Evolutionary conservation across 352 stramenopile genomes (phyloP), one percentile per base, ranked within the genome.

Genomic region (Globisporangium okanoganense): DNA sequence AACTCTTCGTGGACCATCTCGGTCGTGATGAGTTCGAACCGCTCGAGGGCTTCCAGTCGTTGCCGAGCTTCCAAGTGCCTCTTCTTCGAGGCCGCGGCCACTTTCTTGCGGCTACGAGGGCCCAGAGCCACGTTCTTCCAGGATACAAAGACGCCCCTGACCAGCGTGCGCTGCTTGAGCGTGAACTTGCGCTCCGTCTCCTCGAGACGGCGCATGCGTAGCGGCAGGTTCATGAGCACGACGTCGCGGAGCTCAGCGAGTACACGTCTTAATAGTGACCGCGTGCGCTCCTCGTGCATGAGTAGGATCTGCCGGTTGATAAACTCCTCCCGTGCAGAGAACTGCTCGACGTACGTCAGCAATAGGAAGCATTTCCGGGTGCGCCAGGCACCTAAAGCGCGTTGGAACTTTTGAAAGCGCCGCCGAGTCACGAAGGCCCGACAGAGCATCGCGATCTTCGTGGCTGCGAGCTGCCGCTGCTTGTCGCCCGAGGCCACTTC

Each of bases 1-100:
- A 91, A 85, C 64, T 93, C 81, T 33, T 88, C 78, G 56, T 91
- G 79, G 29, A 90, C 73, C 81, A 93, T 91, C 58, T 91, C 83
- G 35, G 69, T 56, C 18, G 81, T 90, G 55, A 93, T 79, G 14
- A 91, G 65, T 13, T 87, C 76, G 38, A 90, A 93, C 12, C 83
- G 71, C 6, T 81, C 67, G 40, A 89, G 72, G 1, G 61, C 50
- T 43, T 90, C 78, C n/a, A 93, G 76, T 0, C 77, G 70, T 12
- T 85, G 72, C 3, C 76, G 66, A 1, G 79, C 80, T 2, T 75
- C 77, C 2, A 71, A 49, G 52, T 90, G 79, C 0, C 81, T 74
- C 12, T 57, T 64, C 31, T 79, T 77, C 3, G 79, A 55, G 49
- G 82, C 73, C 4, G 66, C 66, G 2, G 72, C 65, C 8, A 76